Percentiles rank a stretch among this genome's conserved stretches.
Conservation (phyloP, 2,329 filamentous ascomycete species). For the Alternaria ventricosa region DNA sequence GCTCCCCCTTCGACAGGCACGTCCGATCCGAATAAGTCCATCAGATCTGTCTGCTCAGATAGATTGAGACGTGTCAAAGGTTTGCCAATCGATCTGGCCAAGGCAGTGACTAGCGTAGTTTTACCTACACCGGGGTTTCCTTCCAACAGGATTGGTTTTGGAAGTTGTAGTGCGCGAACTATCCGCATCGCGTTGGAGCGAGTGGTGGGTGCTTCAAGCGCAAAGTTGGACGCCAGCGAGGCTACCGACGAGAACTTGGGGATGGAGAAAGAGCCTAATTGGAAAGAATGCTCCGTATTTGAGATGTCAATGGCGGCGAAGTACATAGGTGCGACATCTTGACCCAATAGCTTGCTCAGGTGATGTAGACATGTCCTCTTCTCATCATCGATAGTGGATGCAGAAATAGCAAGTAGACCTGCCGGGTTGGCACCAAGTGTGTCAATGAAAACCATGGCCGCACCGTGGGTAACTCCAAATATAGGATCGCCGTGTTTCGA, state of each 20-base stretch:
- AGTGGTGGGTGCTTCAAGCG: slow-evolving; percentile 89
- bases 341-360: slow-evolving; percentile 69
- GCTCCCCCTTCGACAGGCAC: slow-evolving; percentile 92
- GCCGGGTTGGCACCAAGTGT: slow-evolving; percentile 94
- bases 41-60: slow-evolving; percentile 96
- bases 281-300: slow-evolving; percentile 62
- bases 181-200: slow-evolving; percentile 89
- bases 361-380: slow-evolving; percentile 75
- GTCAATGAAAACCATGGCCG: slow-evolving; percentile 94
- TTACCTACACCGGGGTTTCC: slow-evolving; percentile 98
- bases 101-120: slow-evolving; percentile 86
- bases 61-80: slow-evolving; percentile 93
- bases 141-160: slow-evolving; percentile 91
- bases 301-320: slow-evolving; percentile 65
- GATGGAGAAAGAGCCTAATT: slow-evolving; percentile 78
- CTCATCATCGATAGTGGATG: slow-evolving; percentile 73
- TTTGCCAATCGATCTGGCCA: slow-evolving; percentile 79
- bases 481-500: slow-evolving; percentile 58
- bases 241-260: slow-evolving; percentile 56
- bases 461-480: slow-evolving; percentile 76
- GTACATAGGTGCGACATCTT: slow-evolving; percentile 72
- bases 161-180: slow-evolving; percentile 83
- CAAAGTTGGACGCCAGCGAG: slow-evolving; percentile 66
- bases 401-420: slow-evolving; percentile 76
- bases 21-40: slow-evolving; percentile 97